Evolutionary conservation across 2,329 filamentous ascomycete genomes (phyloP).

Genomic region (Fusarium compactum): DNA sequence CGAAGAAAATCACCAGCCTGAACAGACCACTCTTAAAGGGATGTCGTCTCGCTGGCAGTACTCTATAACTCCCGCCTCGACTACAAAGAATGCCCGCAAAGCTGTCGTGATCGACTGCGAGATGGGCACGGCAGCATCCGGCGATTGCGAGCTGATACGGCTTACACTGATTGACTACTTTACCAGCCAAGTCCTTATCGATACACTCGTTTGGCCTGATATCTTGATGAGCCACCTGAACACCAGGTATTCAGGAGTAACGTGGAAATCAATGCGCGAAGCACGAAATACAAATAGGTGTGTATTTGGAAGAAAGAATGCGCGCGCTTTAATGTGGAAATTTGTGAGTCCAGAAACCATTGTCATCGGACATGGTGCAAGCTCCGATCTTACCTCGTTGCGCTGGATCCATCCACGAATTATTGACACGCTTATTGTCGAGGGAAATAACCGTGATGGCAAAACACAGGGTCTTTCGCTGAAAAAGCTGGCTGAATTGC

Average conservation of each 20-base stretch:
- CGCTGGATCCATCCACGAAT: constrained; percentile 28
- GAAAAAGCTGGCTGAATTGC: constrained; percentile 19
- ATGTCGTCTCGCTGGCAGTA: constrained; percentile 18
- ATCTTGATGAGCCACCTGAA: constrained; percentile 62
- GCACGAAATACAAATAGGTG: constrained; percentile 51
- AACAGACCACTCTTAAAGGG: background rate
- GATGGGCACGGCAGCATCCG: constrained; percentile 61
- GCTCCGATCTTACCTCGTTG: constrained; percentile 5
- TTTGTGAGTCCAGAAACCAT: constrained; percentile 61
- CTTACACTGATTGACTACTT: constrained; percentile 65
- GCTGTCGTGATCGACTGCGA: constrained; percentile 66
- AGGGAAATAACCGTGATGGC: background rate
- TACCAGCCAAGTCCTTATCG: constrained; percentile 60
- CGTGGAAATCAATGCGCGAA: constrained; percentile 52
- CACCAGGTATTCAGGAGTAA: constrained; percentile 64
- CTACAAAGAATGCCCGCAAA: background rate
- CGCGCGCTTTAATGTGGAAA: constrained; percentile 57
- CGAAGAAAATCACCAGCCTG: constrained; percentile 5
- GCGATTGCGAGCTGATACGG: constrained; percentile 65
- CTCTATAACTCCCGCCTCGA: background rate
- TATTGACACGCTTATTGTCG: constrained; percentile 24
- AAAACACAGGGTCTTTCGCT: constrained; percentile 4
- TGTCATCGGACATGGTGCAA: constrained; percentile 60
- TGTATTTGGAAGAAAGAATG: constrained; percentile 57
- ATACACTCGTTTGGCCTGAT: constrained; percentile 63